Evolutionary conservation across 176 grass and related monocot species (phyloP), one percentile per base, ranked within the genome.

Genomic region (Oryza nivara): DNA sequence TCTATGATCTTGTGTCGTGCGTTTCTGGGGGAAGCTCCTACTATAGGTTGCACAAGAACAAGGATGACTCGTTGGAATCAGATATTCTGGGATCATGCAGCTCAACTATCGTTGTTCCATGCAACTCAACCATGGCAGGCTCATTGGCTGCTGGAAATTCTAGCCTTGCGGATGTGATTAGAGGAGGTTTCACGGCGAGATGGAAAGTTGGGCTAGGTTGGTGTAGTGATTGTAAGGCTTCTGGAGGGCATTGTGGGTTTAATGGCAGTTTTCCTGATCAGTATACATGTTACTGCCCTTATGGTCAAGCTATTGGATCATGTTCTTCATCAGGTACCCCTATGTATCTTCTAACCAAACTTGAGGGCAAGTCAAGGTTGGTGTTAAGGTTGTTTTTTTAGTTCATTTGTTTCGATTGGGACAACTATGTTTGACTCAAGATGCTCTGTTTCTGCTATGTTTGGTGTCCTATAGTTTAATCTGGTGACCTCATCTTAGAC

Each of bases 171-270:
- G 52, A 60, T 5, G 84, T 35, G 11, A 34, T 94, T 0, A 44
- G 7, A 1, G 72, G 35, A 1, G 92, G 92, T 0, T 94, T 91
- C 77, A 26, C 69, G 20, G 40, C 82, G 81, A 5, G 19, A 43
- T 91, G 87, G 89, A 87, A 15, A 51, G 73, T 26, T 3, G 89
- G 92, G 12, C 15, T 3, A 1, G 84, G 43, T 67, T 91, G 89
- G 89, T 89, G 89, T 72, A 49, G 61, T 12, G 87, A 82, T 1
- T 94, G 81, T 35, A 3, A 32, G 43, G 5, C 1, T 43, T 89
- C 92, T 1, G 88, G 94, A 16, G 91, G 94, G 16, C 4, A 14
- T 4, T 93, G 94, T 75, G 87, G 94, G 3, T 72, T 73, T 34
- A 76, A 73, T 3, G 0, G 3, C 14, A 75, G 32, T 20, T 71